Evolutionary conservation across 2,329 filamentous ascomycete species (phyloP).

Genomic region (Aspergillus sp.): DNA sequence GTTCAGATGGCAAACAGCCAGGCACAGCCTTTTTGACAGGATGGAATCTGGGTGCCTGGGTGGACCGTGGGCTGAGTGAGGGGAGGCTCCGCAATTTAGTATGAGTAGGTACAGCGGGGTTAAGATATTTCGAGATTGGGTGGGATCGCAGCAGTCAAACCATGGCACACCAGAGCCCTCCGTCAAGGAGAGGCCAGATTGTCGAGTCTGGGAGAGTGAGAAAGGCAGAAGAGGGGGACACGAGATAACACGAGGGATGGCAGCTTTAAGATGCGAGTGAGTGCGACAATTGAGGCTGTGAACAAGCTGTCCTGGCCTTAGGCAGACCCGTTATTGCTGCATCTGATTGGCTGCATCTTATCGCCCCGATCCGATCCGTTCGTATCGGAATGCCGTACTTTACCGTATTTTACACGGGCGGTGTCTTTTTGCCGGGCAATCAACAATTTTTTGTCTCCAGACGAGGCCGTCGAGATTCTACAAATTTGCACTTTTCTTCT

Average conservation of each 20-base stretch:
- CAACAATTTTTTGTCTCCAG: neutral
- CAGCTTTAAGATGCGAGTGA: slow-evolving; percentile 3
- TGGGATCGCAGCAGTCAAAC: neutral
- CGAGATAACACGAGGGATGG: slow-evolving; percentile 3
- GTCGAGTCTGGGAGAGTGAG: neutral
- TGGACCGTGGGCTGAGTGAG: neutral
- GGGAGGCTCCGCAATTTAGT: neutral
- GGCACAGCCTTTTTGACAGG: neutral
- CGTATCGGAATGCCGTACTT: neutral
- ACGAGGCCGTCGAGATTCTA: neutral
- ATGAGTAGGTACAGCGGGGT: too few relatives aligned
- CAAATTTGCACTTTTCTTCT: neutral
- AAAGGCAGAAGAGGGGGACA: neutral
- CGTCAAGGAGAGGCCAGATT: neutral
- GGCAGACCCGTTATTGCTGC: neutral
- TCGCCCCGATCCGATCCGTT: neutral
- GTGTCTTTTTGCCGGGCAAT: slow-evolving; percentile 1
- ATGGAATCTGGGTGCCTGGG: slow-evolving; percentile 9
- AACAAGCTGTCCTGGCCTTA: slow-evolving; percentile 12
- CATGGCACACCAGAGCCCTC: neutral
- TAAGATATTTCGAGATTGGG: neutral
- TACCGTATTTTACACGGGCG: neutral
- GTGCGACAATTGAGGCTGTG: slow-evolving; percentile 9
- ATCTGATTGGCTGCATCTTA: slow-evolving; percentile 8
- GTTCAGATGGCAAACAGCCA: neutral